A percentile compares a stretch with the other conserved stretches of the same genome.
Evolutionary conservation across 176 grass and related monocot species (phyloP).

Genomic region (Cymbopogon citratus): DNA sequence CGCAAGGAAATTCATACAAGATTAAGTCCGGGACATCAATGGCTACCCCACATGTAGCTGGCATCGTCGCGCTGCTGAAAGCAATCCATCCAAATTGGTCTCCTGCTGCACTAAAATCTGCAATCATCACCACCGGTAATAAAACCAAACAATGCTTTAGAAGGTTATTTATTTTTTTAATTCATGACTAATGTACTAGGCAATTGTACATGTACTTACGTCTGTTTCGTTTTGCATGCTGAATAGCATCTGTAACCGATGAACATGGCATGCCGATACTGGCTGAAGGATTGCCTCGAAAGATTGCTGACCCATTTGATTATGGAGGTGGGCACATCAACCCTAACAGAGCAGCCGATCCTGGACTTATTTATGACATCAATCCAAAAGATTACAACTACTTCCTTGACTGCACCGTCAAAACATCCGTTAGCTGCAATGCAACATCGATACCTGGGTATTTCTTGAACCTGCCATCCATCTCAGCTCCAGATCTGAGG

Average conservation of each 20-base stretch:
- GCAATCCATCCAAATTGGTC: conserved; percentile 25
- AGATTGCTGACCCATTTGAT: conserved; percentile 38
- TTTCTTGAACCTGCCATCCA: no score
- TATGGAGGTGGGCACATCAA: conserved; percentile 17
- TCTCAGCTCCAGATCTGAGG: no score
- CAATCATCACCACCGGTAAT: no score
- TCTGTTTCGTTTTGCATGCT: neutral
- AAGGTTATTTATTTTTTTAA: no score
- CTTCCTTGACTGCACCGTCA: neutral
- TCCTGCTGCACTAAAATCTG: neutral
- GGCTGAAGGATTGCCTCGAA: neutral
- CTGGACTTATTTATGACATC: conserved; percentile 25
- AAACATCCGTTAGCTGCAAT: neutral
- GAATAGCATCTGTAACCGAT: conserved; percentile 10
- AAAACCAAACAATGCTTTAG: no score
- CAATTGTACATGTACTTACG: no score
- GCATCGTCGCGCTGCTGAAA: neutral
- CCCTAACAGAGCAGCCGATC: conserved; percentile 4
- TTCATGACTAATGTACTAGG: no score
- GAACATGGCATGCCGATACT: neutral
- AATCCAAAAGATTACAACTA: conserved; percentile 9
- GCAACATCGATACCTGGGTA: no score
- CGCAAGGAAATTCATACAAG: no score
- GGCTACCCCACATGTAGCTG: conserved; percentile 18
- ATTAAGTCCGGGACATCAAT: no score